Percentiles rank a stretch among this genome's conserved stretches.
Evolutionary conservation across 2,329 filamentous ascomycete species (phyloP).

Genomic region (Didymosphaeria variabile): DNA sequence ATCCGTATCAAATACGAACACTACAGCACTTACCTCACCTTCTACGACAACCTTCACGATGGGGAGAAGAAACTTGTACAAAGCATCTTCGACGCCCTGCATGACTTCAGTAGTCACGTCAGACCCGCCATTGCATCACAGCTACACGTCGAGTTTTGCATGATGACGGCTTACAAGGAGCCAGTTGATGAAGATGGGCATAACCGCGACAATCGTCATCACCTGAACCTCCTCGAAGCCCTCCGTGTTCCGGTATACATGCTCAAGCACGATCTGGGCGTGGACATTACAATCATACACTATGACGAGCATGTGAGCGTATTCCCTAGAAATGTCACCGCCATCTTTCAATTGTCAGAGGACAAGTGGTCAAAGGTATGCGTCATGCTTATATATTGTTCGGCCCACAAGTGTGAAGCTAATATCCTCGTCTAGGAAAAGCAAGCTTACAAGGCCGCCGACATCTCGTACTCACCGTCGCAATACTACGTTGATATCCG

Average conservation of each 20-base stretch:
- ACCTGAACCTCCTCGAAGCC: conserved; percentile 29
- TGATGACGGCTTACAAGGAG: conserved; percentile 26
- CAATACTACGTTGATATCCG: not conserved
- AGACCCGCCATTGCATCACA: conserved; percentile 4
- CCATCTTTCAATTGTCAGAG: conserved; percentile 25
- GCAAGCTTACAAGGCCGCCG: not conserved
- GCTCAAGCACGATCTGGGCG: conserved; percentile 26
- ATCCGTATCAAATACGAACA: conserved; percentile 38
- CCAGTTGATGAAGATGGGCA: not conserved
- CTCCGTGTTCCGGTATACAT: conserved; percentile 29
- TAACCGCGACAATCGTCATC: conserved; percentile 1
- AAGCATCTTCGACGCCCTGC: conserved; percentile 7
- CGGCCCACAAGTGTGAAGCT: not conserved
- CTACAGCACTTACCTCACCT: conserved; percentile 8
- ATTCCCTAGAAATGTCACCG: conserved; percentile 30
- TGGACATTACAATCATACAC: conserved; percentile 27
- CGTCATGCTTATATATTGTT: not conserved
- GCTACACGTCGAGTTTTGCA: conserved; percentile 29
- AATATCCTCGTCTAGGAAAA: not conserved
- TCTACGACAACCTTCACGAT: conserved; percentile 9
- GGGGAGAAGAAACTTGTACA: conserved; percentile 23
- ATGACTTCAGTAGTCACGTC: conserved; percentile 8
- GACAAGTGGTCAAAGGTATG: conserved; percentile 31
- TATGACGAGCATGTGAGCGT: conserved; percentile 25
- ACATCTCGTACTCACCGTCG: conserved; percentile 1